These are phyloP conservation scores for Solanum bukasovii DNA, from an alignment of 257 asterid species.

Conservation along the genomic window DNA sequence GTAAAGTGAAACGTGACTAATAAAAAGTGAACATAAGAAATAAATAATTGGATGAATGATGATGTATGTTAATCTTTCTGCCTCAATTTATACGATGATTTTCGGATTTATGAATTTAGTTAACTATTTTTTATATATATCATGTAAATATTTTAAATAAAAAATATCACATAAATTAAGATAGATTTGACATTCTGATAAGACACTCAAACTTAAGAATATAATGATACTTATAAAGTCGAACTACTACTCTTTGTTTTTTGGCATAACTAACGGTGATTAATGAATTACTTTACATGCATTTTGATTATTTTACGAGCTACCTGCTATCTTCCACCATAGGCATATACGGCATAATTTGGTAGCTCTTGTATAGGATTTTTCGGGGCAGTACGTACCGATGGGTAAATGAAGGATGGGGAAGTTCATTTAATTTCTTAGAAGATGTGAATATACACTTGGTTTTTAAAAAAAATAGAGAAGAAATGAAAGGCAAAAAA, in stretches of 20 bases:
- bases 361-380: neutral
- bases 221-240: neutral
- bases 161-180: neutral
- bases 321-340: neutral
- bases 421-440: neutral
- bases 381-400: neutral
- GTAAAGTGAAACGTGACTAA: fast-evolving
- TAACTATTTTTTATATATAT: neutral
- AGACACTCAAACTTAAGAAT: neutral
- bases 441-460: neutral
- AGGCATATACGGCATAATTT: neutral
- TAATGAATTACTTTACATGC: neutral
- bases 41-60: neutral
- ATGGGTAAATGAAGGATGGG: neutral
- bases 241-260: neutral
- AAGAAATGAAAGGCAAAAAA: neutral
- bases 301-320: neutral
- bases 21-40: neutral
- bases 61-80: neutral
- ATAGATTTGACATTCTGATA: neutral
- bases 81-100: neutral
- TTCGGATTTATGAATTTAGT: neutral
- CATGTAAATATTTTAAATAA: neutral
- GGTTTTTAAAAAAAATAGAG: neutral
- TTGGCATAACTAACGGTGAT: neutral